Conservation (phyloP, 2,329 filamentous ascomycete species). For the Aspergillus glaucus region DNA sequence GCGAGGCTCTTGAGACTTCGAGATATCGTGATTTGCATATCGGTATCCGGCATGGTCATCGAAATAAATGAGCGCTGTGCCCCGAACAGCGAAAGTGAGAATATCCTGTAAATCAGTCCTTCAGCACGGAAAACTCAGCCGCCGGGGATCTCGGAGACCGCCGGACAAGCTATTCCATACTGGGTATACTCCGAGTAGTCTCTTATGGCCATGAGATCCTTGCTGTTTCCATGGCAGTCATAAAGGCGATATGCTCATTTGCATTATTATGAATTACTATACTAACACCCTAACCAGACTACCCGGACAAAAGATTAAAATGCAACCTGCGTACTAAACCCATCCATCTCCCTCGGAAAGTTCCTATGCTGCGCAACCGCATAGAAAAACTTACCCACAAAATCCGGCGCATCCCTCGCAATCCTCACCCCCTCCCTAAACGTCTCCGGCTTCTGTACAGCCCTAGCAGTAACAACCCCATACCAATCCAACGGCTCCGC, state of each 20-base stretch:
- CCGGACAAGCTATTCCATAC: no score
- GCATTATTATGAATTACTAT: not conserved
- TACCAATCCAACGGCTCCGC: constrained; percentile 59
- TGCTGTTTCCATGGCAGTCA: no score
- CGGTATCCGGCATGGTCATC: no score
- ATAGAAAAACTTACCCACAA: constrained; percentile 64
- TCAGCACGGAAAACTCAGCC: no score
- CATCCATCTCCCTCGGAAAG: constrained; percentile 67
- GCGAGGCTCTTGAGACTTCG: no score
- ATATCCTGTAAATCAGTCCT: no score
- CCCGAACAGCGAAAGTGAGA: no score
- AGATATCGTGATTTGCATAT: no score
- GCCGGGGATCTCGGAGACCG: no score
- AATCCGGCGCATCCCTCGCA: constrained; percentile 60
- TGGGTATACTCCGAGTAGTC: no score
- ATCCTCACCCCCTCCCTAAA: constrained; percentile 59
- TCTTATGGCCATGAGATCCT: no score
- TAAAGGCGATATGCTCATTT: not conserved
- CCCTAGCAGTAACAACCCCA: constrained; percentile 65
- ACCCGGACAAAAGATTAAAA: constrained; percentile 45
- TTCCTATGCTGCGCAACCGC: constrained; percentile 67
- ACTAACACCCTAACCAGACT: not conserved
- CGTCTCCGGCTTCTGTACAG: constrained; percentile 47
- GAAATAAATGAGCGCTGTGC: no score
- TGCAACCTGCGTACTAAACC: constrained; percentile 60